Conservation (phyloP, 768 basidiomycete species). For the Leucocoprinus birnbaumii region DNA sequence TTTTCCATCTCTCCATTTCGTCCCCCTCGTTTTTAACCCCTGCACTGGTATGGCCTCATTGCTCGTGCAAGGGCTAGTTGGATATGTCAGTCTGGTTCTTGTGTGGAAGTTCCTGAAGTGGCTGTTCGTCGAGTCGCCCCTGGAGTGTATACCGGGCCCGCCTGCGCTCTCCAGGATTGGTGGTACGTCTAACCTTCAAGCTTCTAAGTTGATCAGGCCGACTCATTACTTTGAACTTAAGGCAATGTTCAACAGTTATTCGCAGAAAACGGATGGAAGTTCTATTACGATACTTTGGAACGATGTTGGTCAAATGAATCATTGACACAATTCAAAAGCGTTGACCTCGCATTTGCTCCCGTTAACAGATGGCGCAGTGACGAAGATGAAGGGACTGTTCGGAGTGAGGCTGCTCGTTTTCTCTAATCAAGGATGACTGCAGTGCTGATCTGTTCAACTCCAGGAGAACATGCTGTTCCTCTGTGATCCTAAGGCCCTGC, state of each 20-base stretch:
- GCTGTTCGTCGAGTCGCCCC: constrained; percentile 1
- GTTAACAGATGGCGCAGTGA: constrained; percentile 28
- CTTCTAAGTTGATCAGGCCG: background rate
- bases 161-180: constrained; percentile 24
- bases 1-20: no score
- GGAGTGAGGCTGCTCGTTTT: constrained; percentile 25
- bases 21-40: no score
- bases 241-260: constrained; percentile 34
- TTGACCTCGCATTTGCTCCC: background rate
- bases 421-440: no score
- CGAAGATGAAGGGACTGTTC: constrained; percentile 29
- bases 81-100: background rate
- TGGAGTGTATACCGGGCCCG: constrained; percentile 12
- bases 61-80: background rate
- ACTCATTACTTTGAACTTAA: constrained; percentile 10
- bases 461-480: constrained; percentile 35
- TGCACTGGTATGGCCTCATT: background rate
- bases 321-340: background rate
- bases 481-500: constrained; percentile 41
- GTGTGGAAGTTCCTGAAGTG: constrained; percentile 1
- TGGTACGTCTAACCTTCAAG: constrained; percentile 22
- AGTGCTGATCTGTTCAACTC: background rate
- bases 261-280: constrained; percentile 29
- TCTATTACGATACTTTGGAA: constrained; percentile 28
- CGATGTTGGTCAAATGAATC: constrained; percentile 23